These are phyloP conservation scores for Salix viminalis DNA, from an alignment of 345 rosid species.

Conservation along the genomic window DNA sequence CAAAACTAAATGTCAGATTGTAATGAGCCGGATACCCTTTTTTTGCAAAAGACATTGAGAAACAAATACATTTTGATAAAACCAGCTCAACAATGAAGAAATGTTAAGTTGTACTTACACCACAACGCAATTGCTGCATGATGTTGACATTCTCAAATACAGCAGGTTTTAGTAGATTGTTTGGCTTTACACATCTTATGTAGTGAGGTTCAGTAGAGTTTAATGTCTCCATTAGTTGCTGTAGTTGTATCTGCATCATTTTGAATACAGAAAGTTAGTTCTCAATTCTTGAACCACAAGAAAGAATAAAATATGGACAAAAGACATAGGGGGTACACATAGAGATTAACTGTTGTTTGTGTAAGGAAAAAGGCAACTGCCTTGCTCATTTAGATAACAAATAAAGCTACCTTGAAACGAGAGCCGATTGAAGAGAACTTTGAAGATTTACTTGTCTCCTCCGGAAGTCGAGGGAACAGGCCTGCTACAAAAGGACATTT, in stretches of 20 bases:
- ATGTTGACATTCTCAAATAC: slow-evolving; percentile 88
- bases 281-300: slow-evolving; percentile 6
- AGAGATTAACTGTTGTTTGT: not conserved
- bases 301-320: not conserved
- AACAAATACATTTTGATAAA: not conserved
- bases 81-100: slow-evolving; percentile 8
- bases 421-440: slow-evolving; percentile 95
- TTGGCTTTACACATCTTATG: slow-evolving; percentile 96
- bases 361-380: not conserved
- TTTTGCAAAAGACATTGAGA: not conserved
- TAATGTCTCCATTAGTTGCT: slow-evolving; percentile 78
- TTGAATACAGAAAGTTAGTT: slow-evolving; percentile 16
- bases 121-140: slow-evolving; percentile 96
- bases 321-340: not conserved
- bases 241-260: slow-evolving; percentile 82
- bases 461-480: slow-evolving; percentile 87
- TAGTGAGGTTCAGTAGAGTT: slow-evolving; percentile 96
- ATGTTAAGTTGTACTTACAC: slow-evolving; percentile 52
- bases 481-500: slow-evolving; percentile 80
- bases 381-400: not conserved
- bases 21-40: not conserved
- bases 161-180: slow-evolving; percentile 87
- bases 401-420: slow-evolving; percentile 70
- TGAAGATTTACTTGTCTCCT: slow-evolving; percentile 82
- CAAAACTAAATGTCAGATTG: slow-evolving; percentile 2